These are phyloP conservation scores for Venturia carpophila DNA, from an alignment of 2,329 filamentous ascomycete genomes.

Conservation along the genomic window DNA sequence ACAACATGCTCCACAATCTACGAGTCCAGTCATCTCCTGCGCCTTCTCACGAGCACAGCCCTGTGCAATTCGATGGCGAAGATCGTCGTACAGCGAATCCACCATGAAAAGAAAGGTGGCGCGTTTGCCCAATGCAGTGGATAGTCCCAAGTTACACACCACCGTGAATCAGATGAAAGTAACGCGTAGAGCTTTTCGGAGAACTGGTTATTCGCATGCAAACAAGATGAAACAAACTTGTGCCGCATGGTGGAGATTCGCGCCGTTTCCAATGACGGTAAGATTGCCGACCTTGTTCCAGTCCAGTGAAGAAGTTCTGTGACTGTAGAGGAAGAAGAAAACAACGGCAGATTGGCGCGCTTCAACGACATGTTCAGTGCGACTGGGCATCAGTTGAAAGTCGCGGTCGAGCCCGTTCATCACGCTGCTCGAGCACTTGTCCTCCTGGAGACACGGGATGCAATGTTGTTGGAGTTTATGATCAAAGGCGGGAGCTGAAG, in stretches of 20 bases:
- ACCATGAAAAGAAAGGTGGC: background rate
- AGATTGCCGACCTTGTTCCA: background rate
- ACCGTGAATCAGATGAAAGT: background rate
- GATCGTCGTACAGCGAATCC: background rate
- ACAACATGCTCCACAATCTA: background rate
- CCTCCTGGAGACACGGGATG: background rate
- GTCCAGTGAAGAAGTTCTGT: background rate
- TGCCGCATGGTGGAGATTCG: background rate
- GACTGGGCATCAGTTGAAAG: background rate
- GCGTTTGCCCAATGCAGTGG: background rate
- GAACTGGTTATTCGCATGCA: background rate
- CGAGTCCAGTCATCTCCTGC: background rate
- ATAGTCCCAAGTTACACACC: background rate
- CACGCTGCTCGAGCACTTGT: background rate
- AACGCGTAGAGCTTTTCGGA: background rate
- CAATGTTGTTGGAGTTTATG: background rate
- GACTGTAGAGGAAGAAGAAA: background rate
- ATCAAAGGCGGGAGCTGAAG: background rate
- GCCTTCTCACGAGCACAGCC: background rate
- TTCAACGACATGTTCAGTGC: background rate
- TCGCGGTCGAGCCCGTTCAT: background rate
- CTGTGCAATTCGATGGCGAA: background rate
- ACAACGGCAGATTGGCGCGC: background rate
- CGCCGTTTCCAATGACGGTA: constrained; percentile 1
- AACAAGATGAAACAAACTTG: background rate